Conservation (phyloP, 352 stramenopile genomes). For the Pythium biforme region DNA sequence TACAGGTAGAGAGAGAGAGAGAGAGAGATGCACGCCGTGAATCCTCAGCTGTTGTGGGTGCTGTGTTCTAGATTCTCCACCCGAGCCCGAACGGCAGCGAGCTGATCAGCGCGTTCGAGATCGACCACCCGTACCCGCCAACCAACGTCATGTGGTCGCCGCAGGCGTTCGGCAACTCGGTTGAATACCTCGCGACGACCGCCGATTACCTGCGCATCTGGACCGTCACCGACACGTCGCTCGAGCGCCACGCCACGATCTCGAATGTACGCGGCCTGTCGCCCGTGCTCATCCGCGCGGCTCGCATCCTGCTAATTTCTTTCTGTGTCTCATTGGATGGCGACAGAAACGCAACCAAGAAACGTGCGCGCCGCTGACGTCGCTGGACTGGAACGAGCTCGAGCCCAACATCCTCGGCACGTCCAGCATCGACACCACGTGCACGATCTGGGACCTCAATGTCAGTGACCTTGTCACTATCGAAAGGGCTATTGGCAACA, state of each 20-base stretch:
- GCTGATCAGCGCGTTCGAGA: slow-evolving; percentile 60
- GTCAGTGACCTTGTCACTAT: slow-evolving; percentile 38
- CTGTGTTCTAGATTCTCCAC: slow-evolving; percentile 79
- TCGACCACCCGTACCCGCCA: slow-evolving; percentile 84
- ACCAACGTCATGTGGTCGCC: slow-evolving; percentile 90
- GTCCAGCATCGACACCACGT: slow-evolving; percentile 97
- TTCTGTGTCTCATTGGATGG: slow-evolving; percentile 7
- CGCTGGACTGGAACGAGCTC: slow-evolving; percentile 98
- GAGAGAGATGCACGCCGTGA: neutral
- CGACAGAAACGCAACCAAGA: slow-evolving; percentile 72
- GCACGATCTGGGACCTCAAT: slow-evolving; percentile 98
- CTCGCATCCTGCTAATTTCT: neutral
- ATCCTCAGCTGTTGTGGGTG: too few species aligned
- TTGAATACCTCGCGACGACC: slow-evolving; percentile 77
- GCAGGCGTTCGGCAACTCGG: slow-evolving; percentile 37
- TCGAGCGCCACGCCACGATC: slow-evolving; percentile 73
- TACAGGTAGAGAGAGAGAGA: slow-evolving; percentile 52
- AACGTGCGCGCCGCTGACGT: slow-evolving; percentile 96
- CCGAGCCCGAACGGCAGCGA: slow-evolving; percentile 51
- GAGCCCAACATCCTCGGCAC: slow-evolving; percentile 96
- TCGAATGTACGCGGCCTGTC: slow-evolving; percentile 42
- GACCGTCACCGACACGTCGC: slow-evolving; percentile 69
- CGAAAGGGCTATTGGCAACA: neutral
- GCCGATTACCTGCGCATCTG: slow-evolving; percentile 85
- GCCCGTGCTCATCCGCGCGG: neutral